phyloP scores from a whole-genome alignment of 2,329 filamentous ascomycete species.

The Claviceps sp. region DNA sequence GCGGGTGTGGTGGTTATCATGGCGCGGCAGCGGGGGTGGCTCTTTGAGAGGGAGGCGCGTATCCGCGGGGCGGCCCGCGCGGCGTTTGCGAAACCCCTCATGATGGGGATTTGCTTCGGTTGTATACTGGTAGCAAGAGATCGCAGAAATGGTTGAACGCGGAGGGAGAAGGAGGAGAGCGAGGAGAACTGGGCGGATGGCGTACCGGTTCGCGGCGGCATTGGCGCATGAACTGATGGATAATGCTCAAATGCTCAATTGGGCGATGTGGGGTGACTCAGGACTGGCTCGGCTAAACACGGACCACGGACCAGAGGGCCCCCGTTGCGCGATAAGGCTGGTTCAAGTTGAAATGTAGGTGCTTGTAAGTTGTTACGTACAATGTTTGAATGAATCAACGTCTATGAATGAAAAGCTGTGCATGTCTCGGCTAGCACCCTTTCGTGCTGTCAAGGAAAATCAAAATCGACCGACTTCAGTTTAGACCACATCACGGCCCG shows the following conservation, averaged over 20 bases:
- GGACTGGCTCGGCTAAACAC: no score
- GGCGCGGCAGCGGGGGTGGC: not conserved
- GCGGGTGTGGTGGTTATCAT: no score
- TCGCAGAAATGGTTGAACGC: no score
- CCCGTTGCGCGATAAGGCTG: not conserved
- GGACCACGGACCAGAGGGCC: no score
- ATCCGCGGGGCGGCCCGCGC: constrained; percentile 18
- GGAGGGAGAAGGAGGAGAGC: no score
- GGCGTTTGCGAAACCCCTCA: constrained; percentile 20
- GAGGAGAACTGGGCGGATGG: no score
- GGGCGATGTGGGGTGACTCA: no score
- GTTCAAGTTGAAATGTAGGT: not conserved
- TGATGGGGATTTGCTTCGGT: constrained; percentile 5
- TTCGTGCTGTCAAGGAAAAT: not conserved
- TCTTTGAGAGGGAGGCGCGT: constrained; percentile 6
- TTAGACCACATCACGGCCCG: not conserved
- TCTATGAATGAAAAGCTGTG: not conserved
- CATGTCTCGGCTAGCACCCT: not conserved
- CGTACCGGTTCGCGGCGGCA: no score
- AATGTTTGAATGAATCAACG: not conserved
- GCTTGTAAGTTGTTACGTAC: not conserved
- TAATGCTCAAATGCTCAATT: no score
- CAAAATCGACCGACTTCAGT: not conserved
- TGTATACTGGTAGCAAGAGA: not conserved
- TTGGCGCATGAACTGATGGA: no score